A percentile compares a stretch with the other conserved stretches of the same genome.
These are phyloP conservation scores for Tillandsia fasciculata DNA, from an alignment of 176 grass and related monocot genomes.

Conservation along the genomic window DNA sequence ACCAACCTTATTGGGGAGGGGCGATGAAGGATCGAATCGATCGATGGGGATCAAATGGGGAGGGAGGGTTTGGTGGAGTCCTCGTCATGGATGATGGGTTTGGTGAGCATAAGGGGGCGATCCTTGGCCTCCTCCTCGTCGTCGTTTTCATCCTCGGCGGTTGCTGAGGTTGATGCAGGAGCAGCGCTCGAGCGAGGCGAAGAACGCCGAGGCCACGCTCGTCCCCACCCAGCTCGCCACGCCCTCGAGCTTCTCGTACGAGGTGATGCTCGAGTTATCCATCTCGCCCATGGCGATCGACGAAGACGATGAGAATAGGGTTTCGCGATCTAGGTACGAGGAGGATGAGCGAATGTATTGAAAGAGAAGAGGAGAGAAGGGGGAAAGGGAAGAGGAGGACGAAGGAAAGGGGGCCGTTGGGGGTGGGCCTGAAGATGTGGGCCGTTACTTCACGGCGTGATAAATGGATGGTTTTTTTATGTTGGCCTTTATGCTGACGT, in stretches of 20 bases:
- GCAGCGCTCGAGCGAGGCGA: slow-evolving; percentile 40
- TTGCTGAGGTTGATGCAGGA: slow-evolving; percentile 48
- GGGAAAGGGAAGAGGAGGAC: neutral
- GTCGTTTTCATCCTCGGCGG: slow-evolving; percentile 21
- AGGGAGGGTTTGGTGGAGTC: slow-evolving; percentile 10
- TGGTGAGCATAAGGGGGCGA: slow-evolving; percentile 32
- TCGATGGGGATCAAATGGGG: slow-evolving; percentile 9
- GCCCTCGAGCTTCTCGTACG: slow-evolving; percentile 27
- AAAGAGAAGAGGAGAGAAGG: neutral
- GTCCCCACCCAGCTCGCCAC: slow-evolving; percentile 29
- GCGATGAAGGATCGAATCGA: too few relatives aligned
- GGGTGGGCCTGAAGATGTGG: neutral
- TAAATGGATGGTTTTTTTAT: neutral
- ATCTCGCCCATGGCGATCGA: slow-evolving; percentile 5
- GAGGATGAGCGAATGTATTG: neutral
- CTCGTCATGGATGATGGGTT: neutral
- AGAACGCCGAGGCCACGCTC: slow-evolving; percentile 39
- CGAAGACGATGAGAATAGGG: neutral
- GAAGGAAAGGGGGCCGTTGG: neutral
- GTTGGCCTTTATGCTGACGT: too few relatives aligned
- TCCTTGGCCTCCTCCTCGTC: slow-evolving; percentile 34
- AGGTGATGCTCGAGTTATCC: slow-evolving; percentile 16
- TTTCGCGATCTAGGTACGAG: slow-evolving; percentile 8
- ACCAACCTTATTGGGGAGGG: too few relatives aligned
- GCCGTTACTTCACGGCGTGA: neutral